Base-by-base conservation (phyloP, 805 yeast genomes). In the Scheffersomyces spartinae region DNA sequence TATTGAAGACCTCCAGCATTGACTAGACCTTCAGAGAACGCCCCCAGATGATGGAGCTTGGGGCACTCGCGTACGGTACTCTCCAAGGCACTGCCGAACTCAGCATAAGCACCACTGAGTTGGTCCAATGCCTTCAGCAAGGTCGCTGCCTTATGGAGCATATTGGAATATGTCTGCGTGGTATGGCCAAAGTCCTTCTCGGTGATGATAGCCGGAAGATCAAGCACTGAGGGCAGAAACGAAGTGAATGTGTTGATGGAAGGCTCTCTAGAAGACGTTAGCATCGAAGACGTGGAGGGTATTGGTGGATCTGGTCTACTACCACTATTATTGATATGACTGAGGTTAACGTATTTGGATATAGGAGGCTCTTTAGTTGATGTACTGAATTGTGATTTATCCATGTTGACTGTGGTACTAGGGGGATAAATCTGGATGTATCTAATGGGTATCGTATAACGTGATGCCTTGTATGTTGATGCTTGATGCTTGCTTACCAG, bases 1-100 rank as follows among this genome's bases (percentile, higher is more conserved):
- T 70, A 74, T 38, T 81, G 86, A 28, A 84, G 54, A 0, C 94
- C 94, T 21, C 84, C 76, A 2, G 86, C 80, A 25, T 73, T 66
- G 37, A 72, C 52, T 9, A 83, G 47, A 6, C 83, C 83, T 35
- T 77, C 78, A 2, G 75, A 65, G 1, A 71, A 60, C 13, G 49
- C 49, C 9, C 71, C 74, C 11, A 75, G 66, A 9, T 83, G 83
- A 42, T 73, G 72, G 34, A 72, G 61, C 26, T 67, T 55, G 1
- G 84, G 74, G 31, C 72, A 60, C 21, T 60, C 63, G n/a, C n/a
- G n/a, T 3, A 49, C 54, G 8, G 45, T 37, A 26, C 47, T 51
- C 40, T 81, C 91, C 27, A 84, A 53, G 2, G 86, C 73, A 3
- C 58, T 50, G 1, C 91, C 94, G 41, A 84, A 69, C 26, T 71